Percentiles rank a stretch among this genome's conserved stretches.
phyloP scores from a whole-genome alignment of 148 eudicot genomes.

The Camellia sinensis region DNA sequence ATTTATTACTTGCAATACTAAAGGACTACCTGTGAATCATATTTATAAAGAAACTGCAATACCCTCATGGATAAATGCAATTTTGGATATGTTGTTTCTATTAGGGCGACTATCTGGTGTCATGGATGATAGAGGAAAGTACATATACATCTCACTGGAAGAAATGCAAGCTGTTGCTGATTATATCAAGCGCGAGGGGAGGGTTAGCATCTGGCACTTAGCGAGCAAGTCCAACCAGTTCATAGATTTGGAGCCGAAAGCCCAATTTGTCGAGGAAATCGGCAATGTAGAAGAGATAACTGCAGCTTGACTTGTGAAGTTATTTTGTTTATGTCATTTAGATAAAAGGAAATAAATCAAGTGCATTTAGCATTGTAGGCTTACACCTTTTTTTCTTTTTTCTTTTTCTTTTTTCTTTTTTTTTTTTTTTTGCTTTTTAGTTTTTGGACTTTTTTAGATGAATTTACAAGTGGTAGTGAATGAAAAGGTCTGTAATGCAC shows the following conservation, averaged over 20 bases:
- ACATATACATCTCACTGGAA: constrained; percentile 89
- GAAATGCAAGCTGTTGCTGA: constrained; percentile 99
- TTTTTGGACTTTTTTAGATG: background rate
- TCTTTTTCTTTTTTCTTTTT: background rate
- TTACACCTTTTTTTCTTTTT: no score
- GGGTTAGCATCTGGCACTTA: constrained; percentile 90
- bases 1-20: background rate
- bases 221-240: constrained; percentile 98
- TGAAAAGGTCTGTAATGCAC: background rate
- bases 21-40: background rate
- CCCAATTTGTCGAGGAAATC: constrained; percentile 56
- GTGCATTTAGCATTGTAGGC: background rate
- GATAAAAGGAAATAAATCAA: background rate
- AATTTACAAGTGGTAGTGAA: background rate
- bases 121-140: constrained; percentile 98
- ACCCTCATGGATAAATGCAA: background rate
- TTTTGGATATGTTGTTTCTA: background rate
- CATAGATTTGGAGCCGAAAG: constrained; percentile 87
- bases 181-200: constrained; percentile 80
- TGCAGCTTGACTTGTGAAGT: constrained; percentile 42
- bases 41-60: background rate
- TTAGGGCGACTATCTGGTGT: constrained; percentile 94
- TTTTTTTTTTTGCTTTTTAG: background rate
- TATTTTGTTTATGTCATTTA: background rate
- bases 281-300: constrained; percentile 48